Evolutionary conservation across 2,329 filamentous ascomycete species (phyloP).

Genomic region (Gliomastix tumulicola): DNA sequence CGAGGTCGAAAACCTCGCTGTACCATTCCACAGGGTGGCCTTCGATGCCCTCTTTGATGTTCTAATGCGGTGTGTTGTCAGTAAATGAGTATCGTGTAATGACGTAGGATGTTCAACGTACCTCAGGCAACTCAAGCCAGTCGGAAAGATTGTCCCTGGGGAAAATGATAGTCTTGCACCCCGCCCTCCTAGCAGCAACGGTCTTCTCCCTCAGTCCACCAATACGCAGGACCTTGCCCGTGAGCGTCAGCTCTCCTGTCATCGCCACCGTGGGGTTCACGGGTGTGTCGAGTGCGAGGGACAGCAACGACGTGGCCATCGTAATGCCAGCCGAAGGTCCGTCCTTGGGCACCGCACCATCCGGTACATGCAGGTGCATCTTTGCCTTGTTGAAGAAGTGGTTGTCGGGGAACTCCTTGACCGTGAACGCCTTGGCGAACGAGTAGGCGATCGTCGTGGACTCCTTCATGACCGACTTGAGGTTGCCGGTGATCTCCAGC

Average conservation of each 20-base stretch:
- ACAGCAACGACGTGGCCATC: slow-evolving; percentile 91
- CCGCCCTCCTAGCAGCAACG: slow-evolving; percentile 85
- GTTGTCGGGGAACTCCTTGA: slow-evolving; percentile 78
- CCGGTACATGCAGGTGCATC: slow-evolving; percentile 92
- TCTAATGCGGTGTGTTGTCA: slow-evolving; percentile 46
- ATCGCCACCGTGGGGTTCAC: slow-evolving; percentile 88
- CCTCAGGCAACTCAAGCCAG: slow-evolving; percentile 94
- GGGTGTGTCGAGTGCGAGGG: slow-evolving; percentile 70
- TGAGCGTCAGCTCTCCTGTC: slow-evolving; percentile 96
- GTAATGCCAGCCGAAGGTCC: slow-evolving; percentile 91
- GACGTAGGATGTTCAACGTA: slow-evolving; percentile 41
- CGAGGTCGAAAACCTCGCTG: slow-evolving; percentile 81
- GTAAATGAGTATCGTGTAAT: neutral
- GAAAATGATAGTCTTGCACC: slow-evolving; percentile 91
- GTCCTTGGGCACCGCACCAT: slow-evolving; percentile 94
- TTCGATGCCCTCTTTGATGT: slow-evolving; percentile 94
- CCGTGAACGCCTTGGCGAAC: slow-evolving; percentile 86
- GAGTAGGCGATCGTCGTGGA: slow-evolving; percentile 93
- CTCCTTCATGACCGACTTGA: slow-evolving; percentile 98
- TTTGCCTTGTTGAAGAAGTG: slow-evolving; percentile 94
- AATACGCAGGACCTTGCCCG: slow-evolving; percentile 92
- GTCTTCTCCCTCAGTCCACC: slow-evolving; percentile 95
- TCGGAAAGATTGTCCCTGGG: slow-evolving; percentile 92
- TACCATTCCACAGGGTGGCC: slow-evolving; percentile 93
- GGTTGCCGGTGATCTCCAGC: slow-evolving; percentile 87